Evolutionary conservation across 2,329 filamentous ascomycete species (phyloP).

Genomic region (Harringtonia aguacate): DNA sequence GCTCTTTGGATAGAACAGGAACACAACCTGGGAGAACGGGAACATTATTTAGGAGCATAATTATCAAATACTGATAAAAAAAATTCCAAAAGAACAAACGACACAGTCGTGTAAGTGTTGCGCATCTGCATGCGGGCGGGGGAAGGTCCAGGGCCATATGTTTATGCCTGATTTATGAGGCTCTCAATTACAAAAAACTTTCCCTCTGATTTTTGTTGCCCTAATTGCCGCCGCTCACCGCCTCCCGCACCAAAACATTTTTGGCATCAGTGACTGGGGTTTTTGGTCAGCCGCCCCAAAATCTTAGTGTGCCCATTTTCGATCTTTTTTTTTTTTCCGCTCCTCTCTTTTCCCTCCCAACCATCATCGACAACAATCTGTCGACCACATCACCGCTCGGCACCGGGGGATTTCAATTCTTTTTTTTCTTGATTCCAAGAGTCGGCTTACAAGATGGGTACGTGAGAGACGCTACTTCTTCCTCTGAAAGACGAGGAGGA

Average conservation of each 20-base stretch:
- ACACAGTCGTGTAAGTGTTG: too few relatives aligned
- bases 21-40: too few relatives aligned
- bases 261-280: not conserved
- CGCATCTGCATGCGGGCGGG: too few relatives aligned
- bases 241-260: slow-evolving; percentile 18
- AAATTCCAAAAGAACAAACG: too few relatives aligned
- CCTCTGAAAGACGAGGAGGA: not conserved
- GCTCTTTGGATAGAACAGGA: too few relatives aligned
- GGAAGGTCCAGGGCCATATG: too few relatives aligned
- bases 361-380: slow-evolving; percentile 29
- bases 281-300: not conserved
- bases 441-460: slow-evolving; percentile 51
- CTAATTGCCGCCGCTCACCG: slow-evolving; percentile 37
- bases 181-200: not conserved
- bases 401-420: slow-evolving; percentile 6
- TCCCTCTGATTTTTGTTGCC: slow-evolving; percentile 18
- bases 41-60: too few relatives aligned
- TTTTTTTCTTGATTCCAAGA: slow-evolving; percentile 12
- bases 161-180: slow-evolving; percentile 1
- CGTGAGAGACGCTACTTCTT: slow-evolving; percentile 26
- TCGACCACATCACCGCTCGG: slow-evolving; percentile 9
- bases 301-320: slow-evolving; percentile 4
- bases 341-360: slow-evolving; percentile 6
- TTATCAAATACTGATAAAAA: too few relatives aligned
- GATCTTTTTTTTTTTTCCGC: not conserved